Evolutionary conservation across 2,329 filamentous ascomycete genomes (phyloP), one percentile per base, ranked within the genome.

Genomic region (Exophiala sp.): DNA sequence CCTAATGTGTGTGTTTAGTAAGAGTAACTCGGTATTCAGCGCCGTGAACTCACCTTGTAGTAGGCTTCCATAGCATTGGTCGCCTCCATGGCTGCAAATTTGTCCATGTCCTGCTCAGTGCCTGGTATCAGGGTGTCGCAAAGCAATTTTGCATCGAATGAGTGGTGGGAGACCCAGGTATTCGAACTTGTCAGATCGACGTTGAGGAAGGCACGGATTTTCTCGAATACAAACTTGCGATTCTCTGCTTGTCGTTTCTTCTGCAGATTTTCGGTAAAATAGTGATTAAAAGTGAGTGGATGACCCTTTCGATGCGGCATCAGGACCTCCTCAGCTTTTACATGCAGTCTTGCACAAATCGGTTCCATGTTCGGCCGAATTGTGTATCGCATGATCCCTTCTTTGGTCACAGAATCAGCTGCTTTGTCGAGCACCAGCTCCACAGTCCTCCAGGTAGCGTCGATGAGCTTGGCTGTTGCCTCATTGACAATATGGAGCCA

Each of bases 251-350:
- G 49, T 21, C 59, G 39, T 47, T 51, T 55, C 43, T 63, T 66
- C 57, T 70, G 66, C 3, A 72, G 45, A 24, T 50, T 69, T 29
- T 70, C 66, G 1, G 64, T 69, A 20, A 70, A 70, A 51, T 69
- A 68, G 44, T 69, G 65, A 50, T 72, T 72, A 53, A 69, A 71
- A 1, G 71, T 72, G 14, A 69, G 65, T 0, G 68, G 65, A 52
- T 69, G 67, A 0, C 68, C 62, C 7, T 66, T 64, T 56, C 70
- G 76, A 65, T 78, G 72, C 5, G 69, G 76, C 9, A 66, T 62
- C 0, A 85, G 64, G 1, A 85, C 62, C 47, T 78, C 72, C 0
- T 54, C 48, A 1, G 75, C 66, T 60, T 80, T 80, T 0, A 59
- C 54, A 5, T 73, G 65, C 1, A 79, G 67, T 3, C 58, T 59